Conservation (phyloP, 2,329 filamentous ascomycete species). For the Escovopsis sp. region DNA sequence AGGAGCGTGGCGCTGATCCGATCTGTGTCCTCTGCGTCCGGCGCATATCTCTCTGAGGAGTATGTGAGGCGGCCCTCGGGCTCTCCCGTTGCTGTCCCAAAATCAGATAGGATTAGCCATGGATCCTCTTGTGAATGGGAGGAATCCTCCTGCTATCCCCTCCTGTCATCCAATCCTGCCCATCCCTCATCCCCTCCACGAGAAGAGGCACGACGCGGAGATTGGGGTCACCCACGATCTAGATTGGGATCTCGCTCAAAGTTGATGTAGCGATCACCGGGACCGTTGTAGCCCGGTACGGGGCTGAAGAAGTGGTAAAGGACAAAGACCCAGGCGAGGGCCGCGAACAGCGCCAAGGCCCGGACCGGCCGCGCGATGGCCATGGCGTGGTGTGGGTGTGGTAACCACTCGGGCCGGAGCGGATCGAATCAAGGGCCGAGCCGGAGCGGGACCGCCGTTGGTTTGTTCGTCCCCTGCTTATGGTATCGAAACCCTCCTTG, state of each 20-base stretch:
- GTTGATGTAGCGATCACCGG: slow-evolving; percentile 31
- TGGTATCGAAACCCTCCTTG: too few relatives aligned
- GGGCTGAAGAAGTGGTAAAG: slow-evolving; percentile 58
- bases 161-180: too few relatives aligned
- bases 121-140: too few relatives aligned
- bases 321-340: slow-evolving; percentile 64
- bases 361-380: slow-evolving; percentile 74
- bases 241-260: slow-evolving; percentile 70
- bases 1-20: slow-evolving; percentile 90
- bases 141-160: too few relatives aligned
- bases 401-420: background rate
- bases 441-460: background rate
- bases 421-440: slow-evolving; percentile 2
- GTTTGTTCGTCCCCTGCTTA: too few relatives aligned
- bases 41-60: slow-evolving; percentile 61
- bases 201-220: slow-evolving; percentile 1
- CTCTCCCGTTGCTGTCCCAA: slow-evolving; percentile 74
- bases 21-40: slow-evolving; percentile 57
- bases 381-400: slow-evolving; percentile 37
- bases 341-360: slow-evolving; percentile 55
- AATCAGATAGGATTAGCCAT: too few relatives aligned
- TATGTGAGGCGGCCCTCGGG: slow-evolving; percentile 63
- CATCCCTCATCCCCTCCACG: too few relatives aligned
- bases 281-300: slow-evolving; percentile 28
- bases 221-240: slow-evolving; percentile 50